A percentile compares a stretch with the other conserved stretches of the same genome.
phyloP scores from a whole-genome alignment of 495 filamentous ascomycete species.

The Penicillium macrosclerotiorum region DNA sequence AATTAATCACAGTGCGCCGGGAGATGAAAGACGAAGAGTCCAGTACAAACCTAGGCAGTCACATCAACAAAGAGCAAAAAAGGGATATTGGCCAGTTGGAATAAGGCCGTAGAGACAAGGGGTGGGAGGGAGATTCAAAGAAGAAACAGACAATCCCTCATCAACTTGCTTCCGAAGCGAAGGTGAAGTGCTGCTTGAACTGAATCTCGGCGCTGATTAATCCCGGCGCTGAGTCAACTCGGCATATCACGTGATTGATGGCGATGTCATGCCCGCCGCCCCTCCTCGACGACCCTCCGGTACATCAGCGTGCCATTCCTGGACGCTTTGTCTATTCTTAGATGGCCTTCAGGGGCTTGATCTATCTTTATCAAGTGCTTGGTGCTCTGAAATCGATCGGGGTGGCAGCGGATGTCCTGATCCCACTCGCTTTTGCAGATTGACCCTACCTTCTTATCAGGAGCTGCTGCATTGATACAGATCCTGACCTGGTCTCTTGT shows the following conservation, averaged over 20 bases:
- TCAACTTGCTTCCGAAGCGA: constrained; percentile 18
- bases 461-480: background rate
- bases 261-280: constrained; percentile 21
- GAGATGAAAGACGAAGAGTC: background rate
- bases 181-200: constrained; percentile 18
- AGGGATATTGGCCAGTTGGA: background rate
- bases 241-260: constrained; percentile 18
- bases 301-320: constrained; percentile 5
- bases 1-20: constrained; percentile 8
- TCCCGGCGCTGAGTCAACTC: background rate
- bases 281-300: constrained; percentile 10
- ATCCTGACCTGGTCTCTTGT: background rate
- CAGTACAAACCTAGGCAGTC: constrained; percentile 3
- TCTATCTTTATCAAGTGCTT: constrained; percentile 8
- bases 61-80: background rate
- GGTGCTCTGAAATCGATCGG: background rate
- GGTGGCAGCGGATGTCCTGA: constrained; percentile 6
- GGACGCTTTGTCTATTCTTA: constrained; percentile 17
- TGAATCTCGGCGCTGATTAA: constrained; percentile 5
- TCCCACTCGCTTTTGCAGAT: constrained; percentile 1
- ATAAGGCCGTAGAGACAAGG: background rate
- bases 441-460: constrained; percentile 3
- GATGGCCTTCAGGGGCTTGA: constrained; percentile 22
- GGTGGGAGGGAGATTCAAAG: constrained; percentile 2
- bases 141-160: constrained; percentile 8